Evolutionary conservation across 495 filamentous ascomycete species (phyloP), one percentile per base, ranked within the genome.

Genomic region (Trichoderma orchidacearum): DNA sequence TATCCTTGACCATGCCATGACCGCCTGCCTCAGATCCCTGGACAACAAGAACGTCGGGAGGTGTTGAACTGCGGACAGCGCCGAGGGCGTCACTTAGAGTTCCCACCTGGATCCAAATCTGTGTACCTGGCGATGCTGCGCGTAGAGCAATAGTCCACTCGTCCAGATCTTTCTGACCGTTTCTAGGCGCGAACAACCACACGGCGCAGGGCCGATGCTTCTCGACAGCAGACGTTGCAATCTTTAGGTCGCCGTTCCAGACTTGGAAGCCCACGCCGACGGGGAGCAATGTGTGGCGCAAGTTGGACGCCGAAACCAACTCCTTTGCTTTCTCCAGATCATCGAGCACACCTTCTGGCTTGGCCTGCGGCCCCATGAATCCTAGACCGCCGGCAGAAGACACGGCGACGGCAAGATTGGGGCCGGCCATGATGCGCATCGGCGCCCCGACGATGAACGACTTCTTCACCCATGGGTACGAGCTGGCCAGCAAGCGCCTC

Each of bases 351-450:
- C 71, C 36, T 68, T 66, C 13, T 27, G 92, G 89, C 79, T 93
- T 90, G 2, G 85, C 90, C 60, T 95, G 85, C 11, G 92, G 92
- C 21, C 92, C 96, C 59, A 89, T 84, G 58, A 97, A 85, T 64
- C 92, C 90, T 21, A 97, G 75, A n/a, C 91, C 92, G 51, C 92
- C 92, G n/a, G 92, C 89, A 61, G 90, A 90, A 66, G 68, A 87
- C 58, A 97, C 90, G 32, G 91, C 90, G 58, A 85, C 78, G 58
- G 89, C 91, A 61, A 96, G 80, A 66, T 94, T 85, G 38, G 91
- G 75, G 4, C 80, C 77, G 6, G 86, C 73, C 61, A 89, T 81
- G 28, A 85, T 69, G 41, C 83, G 79, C 85, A 93, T 90, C 5
- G 88, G 88, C 0, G 86, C 87, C 56, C 73, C 66, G 56, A 81